Evolutionary conservation across 2,329 filamentous ascomycete species (phyloP).

Genomic region (Metarhizium brunneum): DNA sequence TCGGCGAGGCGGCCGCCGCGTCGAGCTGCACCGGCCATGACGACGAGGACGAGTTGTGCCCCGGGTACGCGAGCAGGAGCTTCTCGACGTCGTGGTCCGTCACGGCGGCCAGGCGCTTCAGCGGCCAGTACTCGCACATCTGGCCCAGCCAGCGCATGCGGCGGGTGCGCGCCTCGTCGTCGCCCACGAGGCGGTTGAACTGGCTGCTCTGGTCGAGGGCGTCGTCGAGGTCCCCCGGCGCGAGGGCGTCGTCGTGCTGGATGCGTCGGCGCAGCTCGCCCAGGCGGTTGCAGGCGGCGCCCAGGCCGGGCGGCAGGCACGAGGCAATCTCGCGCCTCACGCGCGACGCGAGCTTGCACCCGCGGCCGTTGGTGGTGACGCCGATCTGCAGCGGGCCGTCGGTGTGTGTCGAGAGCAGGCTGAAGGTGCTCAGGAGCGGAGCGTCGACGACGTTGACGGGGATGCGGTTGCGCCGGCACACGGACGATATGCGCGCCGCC

Average conservation of each 20-base stretch:
- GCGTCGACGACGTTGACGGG: constrained; percentile 90
- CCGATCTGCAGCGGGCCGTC: constrained; percentile 92
- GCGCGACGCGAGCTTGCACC: constrained; percentile 85
- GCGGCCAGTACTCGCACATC: constrained; percentile 97
- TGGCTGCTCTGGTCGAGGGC: constrained; percentile 65
- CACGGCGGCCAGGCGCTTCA: constrained; percentile 70
- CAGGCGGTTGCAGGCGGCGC: constrained; percentile 65
- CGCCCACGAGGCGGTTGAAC: constrained; percentile 76
- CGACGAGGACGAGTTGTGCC: constrained; percentile 13
- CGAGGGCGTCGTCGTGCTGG: constrained; percentile 58
- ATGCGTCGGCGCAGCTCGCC: constrained; percentile 63
- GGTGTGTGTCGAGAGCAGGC: constrained; percentile 76
- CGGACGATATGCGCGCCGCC: constrained; percentile 56
- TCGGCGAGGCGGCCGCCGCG: constrained; percentile 27
- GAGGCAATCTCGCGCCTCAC: constrained; percentile 83
- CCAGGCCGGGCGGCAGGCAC: constrained; percentile 65
- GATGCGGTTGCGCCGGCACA: constrained; percentile 74
- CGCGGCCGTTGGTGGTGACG: constrained; percentile 88
- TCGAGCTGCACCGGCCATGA: constrained; percentile 10
- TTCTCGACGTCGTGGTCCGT: constrained; percentile 69
- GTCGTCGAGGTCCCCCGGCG: constrained; percentile 39
- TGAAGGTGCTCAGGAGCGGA: constrained; percentile 79
- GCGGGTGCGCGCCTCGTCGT: constrained; percentile 66
- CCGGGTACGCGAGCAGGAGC: constrained; percentile 62
- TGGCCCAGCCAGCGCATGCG: constrained; percentile 90